Conservation (phyloP, 2,329 filamentous ascomycete species). For the Neonectria punicea region DNA sequence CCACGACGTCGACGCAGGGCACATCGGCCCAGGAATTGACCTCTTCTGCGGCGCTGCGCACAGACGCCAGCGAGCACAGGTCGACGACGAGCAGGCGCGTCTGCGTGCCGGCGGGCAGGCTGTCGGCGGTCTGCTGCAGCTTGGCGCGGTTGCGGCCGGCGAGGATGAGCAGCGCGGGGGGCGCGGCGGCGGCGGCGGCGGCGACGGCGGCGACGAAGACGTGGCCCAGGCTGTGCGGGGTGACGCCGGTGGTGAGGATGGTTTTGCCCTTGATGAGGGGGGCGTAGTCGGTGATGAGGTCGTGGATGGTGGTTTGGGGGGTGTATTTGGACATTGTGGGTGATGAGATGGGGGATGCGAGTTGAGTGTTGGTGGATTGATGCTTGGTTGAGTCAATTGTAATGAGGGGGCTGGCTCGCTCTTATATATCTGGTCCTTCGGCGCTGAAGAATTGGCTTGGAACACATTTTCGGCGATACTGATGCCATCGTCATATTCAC, state of each 20-base stretch:
- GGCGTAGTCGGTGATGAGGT: constrained; percentile 45
- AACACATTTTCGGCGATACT: not conserved
- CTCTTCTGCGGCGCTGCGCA: constrained; percentile 51
- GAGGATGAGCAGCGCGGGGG: constrained; percentile 56
- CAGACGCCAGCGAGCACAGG: constrained; percentile 51
- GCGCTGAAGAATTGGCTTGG: not conserved
- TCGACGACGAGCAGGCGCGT: constrained; percentile 51
- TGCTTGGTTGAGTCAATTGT: not conserved
- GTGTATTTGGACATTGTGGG: constrained; percentile 24
- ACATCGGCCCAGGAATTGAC: constrained; percentile 49
- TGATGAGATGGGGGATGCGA: not conserved
- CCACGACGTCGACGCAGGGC: constrained; percentile 51
- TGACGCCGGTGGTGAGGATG: constrained; percentile 56
- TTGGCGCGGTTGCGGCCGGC: constrained; percentile 57
- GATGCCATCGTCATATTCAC: constrained; percentile 4
- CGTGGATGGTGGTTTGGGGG: constrained; percentile 37
- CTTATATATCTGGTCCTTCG: not conserved
- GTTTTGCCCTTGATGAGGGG: constrained; percentile 49
- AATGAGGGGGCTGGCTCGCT: not conserved
- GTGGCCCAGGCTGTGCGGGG: constrained; percentile 52
- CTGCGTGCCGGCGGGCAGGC: constrained; percentile 39
- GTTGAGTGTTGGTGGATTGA: not conserved
- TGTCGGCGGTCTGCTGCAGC: constrained; percentile 52
- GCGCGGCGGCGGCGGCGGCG: constrained; percentile 53
- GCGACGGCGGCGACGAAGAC: constrained; percentile 45